Base-by-base conservation (phyloP, 2,329 filamentous ascomycete genomes). In the Colletotrichum graminicola region DNA sequence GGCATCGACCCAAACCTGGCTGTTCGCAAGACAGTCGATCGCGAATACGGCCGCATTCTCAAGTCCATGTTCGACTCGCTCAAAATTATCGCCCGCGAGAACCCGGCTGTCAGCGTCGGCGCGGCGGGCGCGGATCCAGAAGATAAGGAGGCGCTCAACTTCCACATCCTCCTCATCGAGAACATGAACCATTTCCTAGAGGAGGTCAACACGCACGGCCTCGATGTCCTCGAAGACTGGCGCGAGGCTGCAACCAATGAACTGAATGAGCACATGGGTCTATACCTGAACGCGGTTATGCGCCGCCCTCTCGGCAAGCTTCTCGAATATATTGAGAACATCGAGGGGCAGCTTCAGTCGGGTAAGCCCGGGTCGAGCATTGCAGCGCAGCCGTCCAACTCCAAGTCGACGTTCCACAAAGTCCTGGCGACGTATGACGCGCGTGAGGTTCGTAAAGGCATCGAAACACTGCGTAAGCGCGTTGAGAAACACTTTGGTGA, bases 171-270 rank as follows among this genome's bases (percentile, higher is more conserved):
- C 43, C 87, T 98, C 65, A 98, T 99, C 75, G 95, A 99, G 81
- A 99, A 99, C 81, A 98, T 98, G 94, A 97, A 98, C 78, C 94
- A 97, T 81, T 98, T 97, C 82, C 86, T 96, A 14, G 95, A 98
- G 79, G 95, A 98, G 80, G 92, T 97, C 11, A 94, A 97, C 75
- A 86, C 92, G 21, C 88, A 90, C 23, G 87, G 89, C 47, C 90
- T 96, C 73, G 88, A 92, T 10, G 90, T 97, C 0, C 87, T 98
- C 5, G 90, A 93, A 72, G 90, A 93, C 75, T 98, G 95, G 93
- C 92, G 91, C 77, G 89, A 91, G 49, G 91, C 92, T 68, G 96
- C 95, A 1, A 85, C 88, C 41, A 87, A 90, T 56, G 94, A 97
- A 82, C 91, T 97, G 80, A 85, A 88, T 64, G 94, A 97, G 81